Evolutionary conservation across 306 rosid species (phyloP).

Genomic region (Luffa acutangula): DNA sequence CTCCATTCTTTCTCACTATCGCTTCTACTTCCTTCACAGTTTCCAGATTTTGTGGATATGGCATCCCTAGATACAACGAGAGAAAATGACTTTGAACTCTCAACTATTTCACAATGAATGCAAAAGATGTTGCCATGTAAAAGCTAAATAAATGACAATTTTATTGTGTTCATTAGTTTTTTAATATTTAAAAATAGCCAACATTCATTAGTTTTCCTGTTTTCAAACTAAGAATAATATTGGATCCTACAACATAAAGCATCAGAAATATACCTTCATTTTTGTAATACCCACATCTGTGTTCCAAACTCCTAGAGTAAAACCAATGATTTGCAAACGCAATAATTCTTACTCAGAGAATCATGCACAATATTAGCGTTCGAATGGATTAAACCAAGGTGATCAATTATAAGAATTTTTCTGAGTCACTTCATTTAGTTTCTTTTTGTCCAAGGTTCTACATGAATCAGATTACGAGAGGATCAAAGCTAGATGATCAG

Average conservation of each 20-base stretch:
- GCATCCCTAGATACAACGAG: slow-evolving; percentile 61
- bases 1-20: slow-evolving; percentile 62
- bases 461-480: not conserved
- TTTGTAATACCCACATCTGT: not conserved
- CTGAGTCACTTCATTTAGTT: not conserved
- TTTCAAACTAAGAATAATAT: not conserved
- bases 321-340: not conserved
- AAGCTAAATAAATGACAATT: not conserved
- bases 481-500: not conserved
- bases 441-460: not conserved
- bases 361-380: not conserved
- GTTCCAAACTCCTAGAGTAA: not conserved
- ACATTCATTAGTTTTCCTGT: not conserved
- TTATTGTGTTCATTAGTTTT: not conserved
- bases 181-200: not conserved
- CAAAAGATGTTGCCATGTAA: not conserved
- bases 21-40: slow-evolving; percentile 80
- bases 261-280: not conserved
- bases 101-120: not conserved
- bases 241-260: not conserved
- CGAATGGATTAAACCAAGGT: not conserved
- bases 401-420: not conserved
- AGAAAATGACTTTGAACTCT: slow-evolving; percentile 7
- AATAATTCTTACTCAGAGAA: not conserved
- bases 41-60: slow-evolving; percentile 78